Evolutionary conservation across 2,329 filamentous ascomycete genomes (phyloP).

Genomic region (Colletotrichum endophyticum): DNA sequence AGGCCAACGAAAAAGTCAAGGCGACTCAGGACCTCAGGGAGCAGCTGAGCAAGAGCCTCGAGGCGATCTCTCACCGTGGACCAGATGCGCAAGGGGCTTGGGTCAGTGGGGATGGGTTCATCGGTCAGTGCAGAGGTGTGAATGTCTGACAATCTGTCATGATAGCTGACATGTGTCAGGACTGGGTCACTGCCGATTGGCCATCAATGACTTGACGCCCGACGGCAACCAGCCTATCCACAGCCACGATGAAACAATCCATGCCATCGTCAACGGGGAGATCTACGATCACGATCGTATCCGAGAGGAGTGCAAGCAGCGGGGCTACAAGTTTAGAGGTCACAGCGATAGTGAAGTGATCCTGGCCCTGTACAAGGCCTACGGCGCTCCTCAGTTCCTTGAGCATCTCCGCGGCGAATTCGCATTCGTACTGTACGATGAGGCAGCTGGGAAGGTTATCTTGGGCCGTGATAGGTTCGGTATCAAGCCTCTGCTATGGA

Average conservation of each 20-base stretch:
- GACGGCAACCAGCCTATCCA: conserved; percentile 51
- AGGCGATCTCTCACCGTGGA: conserved; percentile 30
- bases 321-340: conserved; percentile 47
- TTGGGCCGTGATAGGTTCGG: conserved; percentile 60
- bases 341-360: conserved; percentile 58
- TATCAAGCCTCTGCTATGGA: conserved; percentile 62
- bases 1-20: background rate
- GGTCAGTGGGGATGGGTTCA: conserved; percentile 13
- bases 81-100: conserved; percentile 32
- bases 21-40: background rate
- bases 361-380: conserved; percentile 53
- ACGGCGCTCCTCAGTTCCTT: conserved; percentile 41
- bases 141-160: too few species aligned
- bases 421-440: conserved; percentile 55
- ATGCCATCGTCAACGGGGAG: conserved; percentile 65
- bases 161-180: background rate
- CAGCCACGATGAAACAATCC: conserved; percentile 39
- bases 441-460: conserved; percentile 39
- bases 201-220: conserved; percentile 55
- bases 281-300: conserved; percentile 58
- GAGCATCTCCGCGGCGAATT: conserved; percentile 58
- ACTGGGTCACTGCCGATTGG: conserved; percentile 53
- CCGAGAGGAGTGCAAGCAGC: conserved; percentile 36
- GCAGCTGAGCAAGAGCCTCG: conserved; percentile 24
- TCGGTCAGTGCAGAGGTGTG: background rate